These are phyloP conservation scores for Lycium barbarum DNA, from an alignment of 257 asterid genomes.

Conservation along the genomic window DNA sequence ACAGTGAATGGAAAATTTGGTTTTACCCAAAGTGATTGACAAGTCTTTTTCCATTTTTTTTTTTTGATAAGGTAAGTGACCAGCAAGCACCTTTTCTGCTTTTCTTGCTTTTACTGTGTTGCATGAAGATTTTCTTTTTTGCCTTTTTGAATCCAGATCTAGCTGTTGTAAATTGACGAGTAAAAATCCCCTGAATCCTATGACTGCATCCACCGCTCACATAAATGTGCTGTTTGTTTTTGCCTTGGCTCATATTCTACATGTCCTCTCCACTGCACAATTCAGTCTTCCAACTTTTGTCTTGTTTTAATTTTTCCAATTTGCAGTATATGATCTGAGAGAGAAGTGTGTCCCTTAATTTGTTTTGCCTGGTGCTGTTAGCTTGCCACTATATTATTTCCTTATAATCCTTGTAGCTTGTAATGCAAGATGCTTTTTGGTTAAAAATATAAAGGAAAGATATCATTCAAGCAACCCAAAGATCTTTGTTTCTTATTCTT, in stretches of 20 bases:
- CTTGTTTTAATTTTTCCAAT: background rate
- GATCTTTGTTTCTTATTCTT: conserved; percentile 16
- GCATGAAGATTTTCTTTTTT: background rate
- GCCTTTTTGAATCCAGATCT: conserved; percentile 10
- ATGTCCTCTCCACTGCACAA: background rate
- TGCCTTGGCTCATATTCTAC: background rate
- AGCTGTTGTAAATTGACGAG: background rate
- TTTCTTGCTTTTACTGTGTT: conserved; percentile 21
- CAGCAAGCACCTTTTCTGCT: conserved; percentile 1
- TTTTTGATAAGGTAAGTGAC: background rate
- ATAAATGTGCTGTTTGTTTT: background rate
- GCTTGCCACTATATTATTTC: background rate
- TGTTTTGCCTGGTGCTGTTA: background rate
- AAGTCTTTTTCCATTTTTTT: background rate
- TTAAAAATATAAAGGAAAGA: conserved; percentile 8
- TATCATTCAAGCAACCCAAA: background rate
- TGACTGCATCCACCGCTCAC: background rate
- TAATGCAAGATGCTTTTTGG: background rate
- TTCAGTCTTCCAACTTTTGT: background rate
- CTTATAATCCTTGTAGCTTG: conserved; percentile 15
- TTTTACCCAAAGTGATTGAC: conserved; percentile 2
- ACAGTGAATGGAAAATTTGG: background rate
- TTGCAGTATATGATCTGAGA: conserved; percentile 2
- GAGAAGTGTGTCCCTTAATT: background rate
- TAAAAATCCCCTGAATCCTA: background rate